A percentile compares a stretch with the other conserved stretches of the same genome.
Conservation (phyloP, 2,329 filamentous ascomycete genomes). For the Colletotrichum gloeosporioides region DNA sequence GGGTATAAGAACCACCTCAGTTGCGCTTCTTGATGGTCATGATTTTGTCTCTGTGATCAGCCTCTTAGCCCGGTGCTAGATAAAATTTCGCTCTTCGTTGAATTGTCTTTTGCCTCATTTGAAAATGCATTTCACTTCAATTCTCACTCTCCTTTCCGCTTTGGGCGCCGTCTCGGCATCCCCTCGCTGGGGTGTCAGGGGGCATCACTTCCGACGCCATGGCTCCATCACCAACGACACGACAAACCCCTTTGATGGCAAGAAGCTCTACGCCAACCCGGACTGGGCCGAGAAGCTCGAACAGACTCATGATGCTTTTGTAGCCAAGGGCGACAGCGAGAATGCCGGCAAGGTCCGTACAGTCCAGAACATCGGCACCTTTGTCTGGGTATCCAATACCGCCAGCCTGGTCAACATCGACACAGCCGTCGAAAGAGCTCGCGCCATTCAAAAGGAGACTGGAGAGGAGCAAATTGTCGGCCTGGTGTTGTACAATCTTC, state of each 20-base stretch:
- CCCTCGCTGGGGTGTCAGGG: not conserved
- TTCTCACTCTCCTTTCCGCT: constrained; percentile 19
- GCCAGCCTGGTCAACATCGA: constrained; percentile 42
- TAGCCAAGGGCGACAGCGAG: constrained; percentile 35
- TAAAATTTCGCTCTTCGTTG: not conserved
- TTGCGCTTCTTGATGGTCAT: not conserved
- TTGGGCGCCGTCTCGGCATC: constrained; percentile 16
- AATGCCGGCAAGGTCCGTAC: constrained; percentile 43
- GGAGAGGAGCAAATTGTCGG: constrained; percentile 45
- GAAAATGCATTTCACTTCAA: constrained; percentile 18
- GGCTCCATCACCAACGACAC: not conserved
- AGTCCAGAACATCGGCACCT: constrained; percentile 43
- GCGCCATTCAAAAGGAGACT: constrained; percentile 36
- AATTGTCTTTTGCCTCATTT: not conserved
- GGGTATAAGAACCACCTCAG: not conserved
- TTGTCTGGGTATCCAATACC: constrained; percentile 47
- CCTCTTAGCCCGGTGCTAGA: not conserved
- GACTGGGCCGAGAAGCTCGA: constrained; percentile 46
- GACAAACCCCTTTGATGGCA: constrained; percentile 51
- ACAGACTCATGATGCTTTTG: constrained; percentile 40
- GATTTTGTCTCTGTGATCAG: not conserved
- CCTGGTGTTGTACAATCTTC: constrained; percentile 50
- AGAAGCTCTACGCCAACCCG: constrained; percentile 53
- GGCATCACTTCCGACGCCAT: constrained; percentile 5
- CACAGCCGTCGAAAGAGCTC: constrained; percentile 42